These are phyloP conservation scores for Phyllosticta paracitricarpa DNA, from an alignment of 2,329 filamentous ascomycete genomes.

Conservation along the genomic window DNA sequence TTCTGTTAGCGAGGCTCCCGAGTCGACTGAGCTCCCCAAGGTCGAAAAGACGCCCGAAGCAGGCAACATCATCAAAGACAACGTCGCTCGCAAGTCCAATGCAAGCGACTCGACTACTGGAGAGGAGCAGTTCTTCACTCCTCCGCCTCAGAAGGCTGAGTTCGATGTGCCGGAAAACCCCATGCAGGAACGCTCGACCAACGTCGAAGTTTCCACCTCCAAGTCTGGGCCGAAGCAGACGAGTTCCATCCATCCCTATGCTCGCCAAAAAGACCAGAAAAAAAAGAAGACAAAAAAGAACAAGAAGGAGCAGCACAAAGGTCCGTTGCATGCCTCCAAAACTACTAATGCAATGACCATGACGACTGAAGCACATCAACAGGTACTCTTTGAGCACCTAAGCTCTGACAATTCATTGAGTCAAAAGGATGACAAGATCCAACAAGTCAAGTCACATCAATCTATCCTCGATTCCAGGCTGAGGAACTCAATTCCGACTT, in stretches of 20 bases:
- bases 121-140: background rate
- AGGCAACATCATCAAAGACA: background rate
- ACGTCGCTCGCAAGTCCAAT: background rate
- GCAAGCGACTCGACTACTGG: background rate
- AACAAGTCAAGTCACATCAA: background rate
- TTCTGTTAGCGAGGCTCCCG: background rate
- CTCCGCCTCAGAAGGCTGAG: background rate
- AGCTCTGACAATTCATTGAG: background rate
- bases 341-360: background rate
- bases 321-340: background rate
- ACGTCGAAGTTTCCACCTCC: constrained; percentile 13
- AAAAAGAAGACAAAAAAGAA: constrained; percentile 2
- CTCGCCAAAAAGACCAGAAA: constrained; percentile 2
- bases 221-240: background rate
- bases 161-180: background rate
- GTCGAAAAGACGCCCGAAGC: background rate
- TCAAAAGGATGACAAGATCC: background rate
- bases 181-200: background rate
- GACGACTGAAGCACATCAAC: background rate
- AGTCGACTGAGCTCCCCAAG: background rate
- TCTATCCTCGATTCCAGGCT: background rate
- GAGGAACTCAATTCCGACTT: background rate
- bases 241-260: constrained; percentile 1
- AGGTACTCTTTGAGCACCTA: background rate
- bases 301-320: background rate